Evolutionary conservation across 2,329 filamentous ascomycete species (phyloP).

Genomic region (Botrytis fabae): DNA sequence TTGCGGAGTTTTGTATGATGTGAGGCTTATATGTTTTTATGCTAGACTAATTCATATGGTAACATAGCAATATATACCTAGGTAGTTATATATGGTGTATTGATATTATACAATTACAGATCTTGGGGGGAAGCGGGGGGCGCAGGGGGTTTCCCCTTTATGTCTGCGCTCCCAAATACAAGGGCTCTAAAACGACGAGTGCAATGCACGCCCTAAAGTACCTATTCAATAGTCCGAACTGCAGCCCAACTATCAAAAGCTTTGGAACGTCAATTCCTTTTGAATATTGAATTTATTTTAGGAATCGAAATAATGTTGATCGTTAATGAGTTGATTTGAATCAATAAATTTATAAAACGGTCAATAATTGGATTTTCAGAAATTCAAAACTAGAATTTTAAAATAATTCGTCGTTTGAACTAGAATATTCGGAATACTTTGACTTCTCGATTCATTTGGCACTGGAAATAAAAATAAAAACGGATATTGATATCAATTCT

Average conservation of each 20-base stretch:
- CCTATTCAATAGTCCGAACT: neutral
- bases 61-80: neutral
- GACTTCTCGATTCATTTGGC: neutral
- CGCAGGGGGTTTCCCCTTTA: neutral
- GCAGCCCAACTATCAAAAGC: neutral
- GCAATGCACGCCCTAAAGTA: neutral
- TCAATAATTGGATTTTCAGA: neutral
- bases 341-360: neutral
- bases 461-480: neutral
- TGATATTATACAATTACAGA: neutral
- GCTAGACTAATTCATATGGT: neutral
- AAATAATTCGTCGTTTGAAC: neutral
- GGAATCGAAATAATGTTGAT: neutral
- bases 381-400: neutral
- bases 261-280: neutral
- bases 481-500: neutral
- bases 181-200: neutral
- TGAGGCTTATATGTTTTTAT: neutral
- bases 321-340: neutral
- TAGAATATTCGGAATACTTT: neutral
- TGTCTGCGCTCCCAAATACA: neutral
- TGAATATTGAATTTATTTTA: neutral
- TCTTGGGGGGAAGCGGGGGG: neutral
- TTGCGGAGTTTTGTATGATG: neutral
- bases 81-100: neutral